Percentiles rank a stretch among this genome's conserved stretches.
Evolutionary conservation across 805 yeast genomes (phyloP).

Genomic region (Starmerella bombi): DNA sequence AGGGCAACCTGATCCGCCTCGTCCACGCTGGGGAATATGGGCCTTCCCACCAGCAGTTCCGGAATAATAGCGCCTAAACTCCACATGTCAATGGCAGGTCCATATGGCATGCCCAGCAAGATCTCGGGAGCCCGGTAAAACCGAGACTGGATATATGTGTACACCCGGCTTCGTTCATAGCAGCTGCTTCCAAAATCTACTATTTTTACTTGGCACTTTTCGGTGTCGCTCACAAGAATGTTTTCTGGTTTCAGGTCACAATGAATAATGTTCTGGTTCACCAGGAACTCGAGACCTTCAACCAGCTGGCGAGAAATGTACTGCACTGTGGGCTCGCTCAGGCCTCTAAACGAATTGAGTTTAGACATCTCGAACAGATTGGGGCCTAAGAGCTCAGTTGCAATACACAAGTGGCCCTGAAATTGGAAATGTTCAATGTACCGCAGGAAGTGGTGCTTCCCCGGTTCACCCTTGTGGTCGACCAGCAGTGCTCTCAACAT

Average conservation of each 20-base stretch:
- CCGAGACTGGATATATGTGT: conserved; percentile 89
- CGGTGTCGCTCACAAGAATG: conserved; percentile 41
- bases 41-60: conserved; percentile 82
- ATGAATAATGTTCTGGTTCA: conserved; percentile 47
- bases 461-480: conserved; percentile 23
- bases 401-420: conserved; percentile 70
- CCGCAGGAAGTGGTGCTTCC: conserved; percentile 33
- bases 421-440: conserved; percentile 63
- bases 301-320: conserved; percentile 44
- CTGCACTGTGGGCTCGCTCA: conserved; percentile 26
- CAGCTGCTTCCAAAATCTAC: conserved; percentile 64
- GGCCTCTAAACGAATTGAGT: conserved; percentile 28
- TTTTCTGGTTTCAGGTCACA: conserved; percentile 85
- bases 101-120: conserved; percentile 76
- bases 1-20: conserved; percentile 82
- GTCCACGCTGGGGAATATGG: conserved; percentile 89
- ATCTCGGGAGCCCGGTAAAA: conserved; percentile 95
- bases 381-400: conserved; percentile 56
- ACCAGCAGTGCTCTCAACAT: conserved; percentile 39
- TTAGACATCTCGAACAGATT: conserved; percentile 48
- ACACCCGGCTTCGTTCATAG: conserved; percentile 60
- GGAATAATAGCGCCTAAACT: conserved; percentile 94
- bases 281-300: conserved; percentile 47
- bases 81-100: conserved; percentile 93
- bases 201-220: conserved; percentile 42